Conservation (phyloP, 257 asterid species). For the Solanum infundibuliforme region DNA sequence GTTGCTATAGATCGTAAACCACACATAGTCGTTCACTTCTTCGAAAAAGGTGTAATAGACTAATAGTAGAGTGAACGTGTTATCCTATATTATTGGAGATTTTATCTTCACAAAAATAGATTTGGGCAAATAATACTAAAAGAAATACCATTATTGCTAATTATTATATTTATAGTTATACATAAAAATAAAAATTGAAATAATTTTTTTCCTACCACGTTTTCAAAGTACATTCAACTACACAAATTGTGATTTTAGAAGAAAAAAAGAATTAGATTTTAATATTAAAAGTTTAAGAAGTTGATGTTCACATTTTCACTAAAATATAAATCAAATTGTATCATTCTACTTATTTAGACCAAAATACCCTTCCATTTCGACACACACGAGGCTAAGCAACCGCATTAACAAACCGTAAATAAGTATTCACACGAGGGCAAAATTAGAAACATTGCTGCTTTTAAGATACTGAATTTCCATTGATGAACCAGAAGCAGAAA, state of each 20-base stretch:
- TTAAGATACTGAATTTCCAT: neutral
- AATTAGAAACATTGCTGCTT: neutral
- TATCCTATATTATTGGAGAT: too few species aligned
- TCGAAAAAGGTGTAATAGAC: too few species aligned
- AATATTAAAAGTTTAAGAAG: neutral
- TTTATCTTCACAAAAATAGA: neutral
- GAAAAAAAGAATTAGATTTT: neutral
- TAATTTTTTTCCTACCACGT: neutral
- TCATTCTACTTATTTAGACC: neutral
- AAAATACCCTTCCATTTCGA: neutral
- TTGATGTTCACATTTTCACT: neutral
- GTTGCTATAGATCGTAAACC: too few species aligned
- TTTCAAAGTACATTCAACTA: neutral
- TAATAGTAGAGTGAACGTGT: neutral
- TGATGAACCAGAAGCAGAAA: neutral
- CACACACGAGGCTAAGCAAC: neutral
- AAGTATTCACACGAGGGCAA: neutral
- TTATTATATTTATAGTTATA: neutral
- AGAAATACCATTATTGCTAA: neutral
- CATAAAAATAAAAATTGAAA: neutral
- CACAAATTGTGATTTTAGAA: neutral
- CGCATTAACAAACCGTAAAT: neutral
- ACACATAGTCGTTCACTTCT: too few species aligned
- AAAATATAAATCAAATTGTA: neutral
- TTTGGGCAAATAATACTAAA: neutral